Evolutionary conservation across 2,329 filamentous ascomycete genomes (phyloP).

Genomic region (Arthrobotrys iridis): DNA sequence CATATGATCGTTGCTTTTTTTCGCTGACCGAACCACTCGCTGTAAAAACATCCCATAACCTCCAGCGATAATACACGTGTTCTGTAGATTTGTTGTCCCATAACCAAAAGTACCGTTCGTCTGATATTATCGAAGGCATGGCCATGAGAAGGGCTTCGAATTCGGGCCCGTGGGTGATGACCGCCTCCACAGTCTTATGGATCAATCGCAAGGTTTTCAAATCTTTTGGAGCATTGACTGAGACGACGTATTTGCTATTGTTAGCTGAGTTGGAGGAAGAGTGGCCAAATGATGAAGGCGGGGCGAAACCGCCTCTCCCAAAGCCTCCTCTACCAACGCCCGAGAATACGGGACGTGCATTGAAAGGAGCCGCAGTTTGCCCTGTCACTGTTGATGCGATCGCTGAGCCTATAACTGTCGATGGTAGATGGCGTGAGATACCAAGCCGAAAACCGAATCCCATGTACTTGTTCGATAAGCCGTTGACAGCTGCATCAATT

Average conservation of each 20-base stretch:
- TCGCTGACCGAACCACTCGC: conserved; percentile 29
- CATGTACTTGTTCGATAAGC: conserved; percentile 80
- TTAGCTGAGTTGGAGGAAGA: conserved; percentile 56
- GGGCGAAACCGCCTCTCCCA: conserved; percentile 74
- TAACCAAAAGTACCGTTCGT: conserved; percentile 93
- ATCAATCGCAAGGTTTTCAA: conserved; percentile 82
- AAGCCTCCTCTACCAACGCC: conserved; percentile 65
- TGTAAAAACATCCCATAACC: conserved; percentile 80
- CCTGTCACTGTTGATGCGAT: conserved; percentile 65
- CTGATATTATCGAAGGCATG: conserved; percentile 79
- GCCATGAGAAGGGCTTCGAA: conserved; percentile 95
- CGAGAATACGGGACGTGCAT: conserved; percentile 73
- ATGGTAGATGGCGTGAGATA: conserved; percentile 83
- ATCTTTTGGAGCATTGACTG: conserved; percentile 79
- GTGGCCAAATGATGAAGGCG: conserved; percentile 75
- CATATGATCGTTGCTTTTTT: conserved; percentile 49
- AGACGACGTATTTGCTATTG: conserved; percentile 67
- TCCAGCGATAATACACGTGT: conserved; percentile 92
- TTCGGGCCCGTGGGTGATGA: conserved; percentile 82
- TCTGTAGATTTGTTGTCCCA: conserved; percentile 83
- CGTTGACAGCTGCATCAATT: conserved; percentile 81
- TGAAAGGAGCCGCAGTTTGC: conserved; percentile 73
- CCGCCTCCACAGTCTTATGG: conserved; percentile 83
- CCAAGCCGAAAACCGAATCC: conserved; percentile 84
- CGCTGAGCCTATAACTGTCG: conserved; percentile 70